Base-by-base conservation (phyloP, 371 early-diverging fungal species). In the Blastocladiella emersonii region DNA sequence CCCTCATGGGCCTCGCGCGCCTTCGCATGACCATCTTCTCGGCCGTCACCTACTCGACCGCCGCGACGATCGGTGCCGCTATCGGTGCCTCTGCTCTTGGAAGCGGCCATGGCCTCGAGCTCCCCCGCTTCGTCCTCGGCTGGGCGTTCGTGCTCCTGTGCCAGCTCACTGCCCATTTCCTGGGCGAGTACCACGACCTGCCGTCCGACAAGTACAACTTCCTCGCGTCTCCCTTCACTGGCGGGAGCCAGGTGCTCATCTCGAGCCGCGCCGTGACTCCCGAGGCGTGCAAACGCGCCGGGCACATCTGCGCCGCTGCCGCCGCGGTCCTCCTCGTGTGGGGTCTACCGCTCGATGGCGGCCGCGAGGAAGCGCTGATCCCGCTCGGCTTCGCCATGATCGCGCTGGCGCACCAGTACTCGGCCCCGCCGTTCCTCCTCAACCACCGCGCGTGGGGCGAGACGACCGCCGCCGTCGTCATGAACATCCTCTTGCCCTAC, bases 151-250 rank as follows among this genome's bases (percentile, higher is more conserved):
- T 55, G 55, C 55, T 55, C 32, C 5, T 17, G 32, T 55, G 55
- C 34, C 55, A 55, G 34, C 10, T 55, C 55, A 8, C 55, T 5
- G 55, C 55, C 34, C 55, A 55, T 17, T 55, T 55, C 10, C 55
- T 55, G 8, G 55, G 55, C 34, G 55, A 55, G 34, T 55, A 55
- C 55, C 15, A 55, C 34, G 55, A 55, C 34, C 15, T 55, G 34
- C 55, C 55, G 34, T 30, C 32, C 8, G 55, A 55, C 17, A 5
- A 15, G 7, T 30, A 30, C 34, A 17, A 6, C 55, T 27, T 8
- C 34, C 34, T 34, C 27, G 55, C 55, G 32, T 30, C 55, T 6
- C 27, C 27, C 27, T 55, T 55, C 55, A 55, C 55, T 5, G 55
- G 55, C 12, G 55, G 55, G 10, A 8, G 8, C 12, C 27, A 17